phyloP scores from a whole-genome alignment of 2,329 filamentous ascomycete genomes.

The Alternaria panax region DNA sequence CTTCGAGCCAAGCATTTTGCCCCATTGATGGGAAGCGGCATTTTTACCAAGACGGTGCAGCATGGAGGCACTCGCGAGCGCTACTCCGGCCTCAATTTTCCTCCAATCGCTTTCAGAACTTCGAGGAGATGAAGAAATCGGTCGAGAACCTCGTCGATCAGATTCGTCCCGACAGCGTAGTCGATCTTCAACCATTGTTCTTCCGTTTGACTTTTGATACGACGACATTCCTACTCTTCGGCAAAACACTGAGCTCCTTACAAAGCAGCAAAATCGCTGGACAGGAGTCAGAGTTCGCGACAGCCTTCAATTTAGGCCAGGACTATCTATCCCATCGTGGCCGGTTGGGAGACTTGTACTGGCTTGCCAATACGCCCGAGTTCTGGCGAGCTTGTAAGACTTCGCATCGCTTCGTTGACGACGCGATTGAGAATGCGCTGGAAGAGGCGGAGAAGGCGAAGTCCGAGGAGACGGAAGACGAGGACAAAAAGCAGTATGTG shows the following conservation, averaged over 20 bases:
- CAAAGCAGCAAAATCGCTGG: slow-evolving; percentile 19
- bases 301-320: slow-evolving; percentile 30
- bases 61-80: slow-evolving; percentile 40
- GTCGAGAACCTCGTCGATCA: slow-evolving; percentile 25
- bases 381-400: slow-evolving; percentile 24
- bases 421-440: slow-evolving; percentile 35
- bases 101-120: slow-evolving; percentile 40
- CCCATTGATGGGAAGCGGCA: slow-evolving; percentile 20
- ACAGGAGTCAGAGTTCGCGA: slow-evolving; percentile 24
- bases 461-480: slow-evolving; percentile 22
- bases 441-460: slow-evolving; percentile 12
- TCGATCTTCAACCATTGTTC: slow-evolving; percentile 50
- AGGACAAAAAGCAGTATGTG: slow-evolving; percentile 62
- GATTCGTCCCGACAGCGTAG: slow-evolving; percentile 24
- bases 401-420: slow-evolving; percentile 16
- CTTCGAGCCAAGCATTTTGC: slow-evolving; percentile 9
- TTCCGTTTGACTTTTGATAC: slow-evolving; percentile 50
- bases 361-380: slow-evolving; percentile 32
- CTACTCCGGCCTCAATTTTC: slow-evolving; percentile 47
- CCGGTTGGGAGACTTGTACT: slow-evolving; percentile 39
- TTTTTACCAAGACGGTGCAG: slow-evolving; percentile 33
- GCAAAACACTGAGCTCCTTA: slow-evolving; percentile 38
- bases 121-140: slow-evolving; percentile 39
- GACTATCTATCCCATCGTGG: slow-evolving; percentile 14
- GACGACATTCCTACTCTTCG: slow-evolving; percentile 47